Base-by-base conservation (phyloP, 1,139 yeast genomes). In the Yamadazyma aaseri region DNA sequence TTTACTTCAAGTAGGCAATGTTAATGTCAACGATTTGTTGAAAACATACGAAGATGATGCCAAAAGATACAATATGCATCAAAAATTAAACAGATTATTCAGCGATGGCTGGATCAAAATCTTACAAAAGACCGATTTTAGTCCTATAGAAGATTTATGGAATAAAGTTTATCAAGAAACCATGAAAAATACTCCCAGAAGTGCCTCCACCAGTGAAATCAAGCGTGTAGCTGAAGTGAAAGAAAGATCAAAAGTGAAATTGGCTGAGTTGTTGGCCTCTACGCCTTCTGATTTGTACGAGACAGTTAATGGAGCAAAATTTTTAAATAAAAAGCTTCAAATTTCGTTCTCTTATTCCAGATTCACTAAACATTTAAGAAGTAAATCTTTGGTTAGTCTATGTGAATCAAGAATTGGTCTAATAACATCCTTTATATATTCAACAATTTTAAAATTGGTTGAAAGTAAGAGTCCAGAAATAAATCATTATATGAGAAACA, bases 331-430 rank as follows among this genome's bases (percentile, higher is more conserved):
- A 2, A 52, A 63, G 12, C 56, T 81, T 8, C 73, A 83, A 1
- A 61, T 89, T 10, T 66, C 81, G 1, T 71, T 89, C 48, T 82
- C 81, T 49, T 68, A 84, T 38, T 73, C 76, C 21, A 67, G 95
- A 45, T 87, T 76, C 50, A 69, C 84, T 38, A 82, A 87, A 47
- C 62, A 76, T 28, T 70, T 81, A 49, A 72, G 97, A 44, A 72
- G 84, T 11, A 60, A 65, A 26, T 84, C 84, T 41, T 67, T 92
- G 18, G 76, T 70, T 1, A 75, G 75, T 26, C 69, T 85, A 33
- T 86, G 83, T 13, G 70, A 71, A 26, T 79, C 83, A 31, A 71
- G 90, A 39, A 61, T 89, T 29, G 98, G 98, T 5, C 58, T 71
- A 9, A 58, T 83, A 3, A 70, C 94, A 0, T 73, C 95, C 0